Conservation (phyloP, 371 early-diverging fungal genomes). For the Rhizopus sp. region DNA sequence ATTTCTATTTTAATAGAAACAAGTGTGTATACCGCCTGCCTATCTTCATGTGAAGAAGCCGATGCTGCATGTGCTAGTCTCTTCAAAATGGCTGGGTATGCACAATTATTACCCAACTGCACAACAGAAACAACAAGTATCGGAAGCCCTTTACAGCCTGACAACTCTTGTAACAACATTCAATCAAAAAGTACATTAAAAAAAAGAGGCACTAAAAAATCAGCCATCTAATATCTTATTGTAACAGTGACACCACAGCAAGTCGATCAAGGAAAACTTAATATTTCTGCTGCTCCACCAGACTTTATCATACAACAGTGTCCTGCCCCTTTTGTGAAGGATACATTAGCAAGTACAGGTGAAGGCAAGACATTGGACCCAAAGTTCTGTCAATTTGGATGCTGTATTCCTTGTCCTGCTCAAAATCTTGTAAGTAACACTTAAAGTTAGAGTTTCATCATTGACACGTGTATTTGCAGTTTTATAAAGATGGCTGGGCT, state of each 20-base stretch:
- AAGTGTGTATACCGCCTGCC: slow-evolving; percentile 15
- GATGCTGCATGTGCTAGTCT: slow-evolving; percentile 7
- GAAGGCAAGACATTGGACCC: slow-evolving; percentile 4
- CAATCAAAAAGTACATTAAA: slow-evolving; percentile 20
- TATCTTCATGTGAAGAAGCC: slow-evolving; percentile 16
- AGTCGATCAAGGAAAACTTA: slow-evolving; percentile 9
- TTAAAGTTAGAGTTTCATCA: background rate
- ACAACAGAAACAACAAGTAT: slow-evolving; percentile 7
- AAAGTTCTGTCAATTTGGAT: slow-evolving; percentile 21
- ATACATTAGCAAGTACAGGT: slow-evolving; percentile 15
- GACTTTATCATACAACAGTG: slow-evolving; percentile 19
- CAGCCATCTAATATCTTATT: background rate
- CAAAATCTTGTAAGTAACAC: slow-evolving; percentile 22
- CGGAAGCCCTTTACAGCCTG: slow-evolving; percentile 9
- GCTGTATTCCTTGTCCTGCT: slow-evolving; percentile 33
- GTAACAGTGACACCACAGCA: slow-evolving; percentile 18
- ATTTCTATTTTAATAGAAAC: slow-evolving; percentile 9
- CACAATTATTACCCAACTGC: slow-evolving; percentile 18
- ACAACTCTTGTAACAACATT: slow-evolving; percentile 23
- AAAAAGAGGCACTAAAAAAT: background rate
- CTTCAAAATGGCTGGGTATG: slow-evolving; percentile 9
- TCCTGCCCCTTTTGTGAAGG: slow-evolving; percentile 23
- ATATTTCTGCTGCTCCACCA: slow-evolving; percentile 20
- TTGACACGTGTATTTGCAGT: slow-evolving; percentile 18
- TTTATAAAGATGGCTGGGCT: slow-evolving; percentile 54